Percentiles rank a stretch among this genome's conserved stretches.
Evolutionary conservation across 1,284 basidiomycete species (phyloP).

Genomic region (Pholiota adiposa): DNA sequence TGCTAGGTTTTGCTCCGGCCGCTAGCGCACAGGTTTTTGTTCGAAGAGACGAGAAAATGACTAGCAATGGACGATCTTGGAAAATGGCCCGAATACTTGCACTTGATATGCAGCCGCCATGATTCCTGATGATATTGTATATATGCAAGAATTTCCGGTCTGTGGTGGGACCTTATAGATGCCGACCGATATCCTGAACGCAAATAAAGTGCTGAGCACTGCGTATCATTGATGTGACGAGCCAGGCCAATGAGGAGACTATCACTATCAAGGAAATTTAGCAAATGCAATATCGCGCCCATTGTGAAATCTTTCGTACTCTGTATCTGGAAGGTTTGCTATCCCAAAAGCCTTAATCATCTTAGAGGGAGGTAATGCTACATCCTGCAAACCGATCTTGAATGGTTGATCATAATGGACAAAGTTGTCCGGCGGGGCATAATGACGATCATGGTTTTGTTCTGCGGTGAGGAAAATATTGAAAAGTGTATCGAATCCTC

Average conservation of each 20-base stretch:
- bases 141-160: neutral
- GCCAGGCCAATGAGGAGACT: neutral
- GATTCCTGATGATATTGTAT: neutral
- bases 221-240: neutral
- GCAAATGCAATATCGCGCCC: too few relatives aligned
- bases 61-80: neutral
- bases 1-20: neutral
- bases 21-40: neutral
- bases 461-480: too few relatives aligned
- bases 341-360: too few relatives aligned
- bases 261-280: neutral
- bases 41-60: neutral
- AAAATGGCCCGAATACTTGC: too few relatives aligned
- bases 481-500: too few relatives aligned
- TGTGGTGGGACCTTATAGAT: neutral
- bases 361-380: too few relatives aligned
- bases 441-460: too few relatives aligned
- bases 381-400: too few relatives aligned
- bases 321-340: too few relatives aligned
- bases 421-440: too few relatives aligned
- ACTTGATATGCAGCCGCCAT: neutral
- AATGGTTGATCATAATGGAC: too few relatives aligned
- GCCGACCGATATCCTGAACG: neutral
- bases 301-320: too few relatives aligned
- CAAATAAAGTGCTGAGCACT: neutral